Percentiles rank a stretch among this genome's conserved stretches.
Conservation (phyloP, 768 basidiomycete species). For the Tylopilus intermedius region DNA sequence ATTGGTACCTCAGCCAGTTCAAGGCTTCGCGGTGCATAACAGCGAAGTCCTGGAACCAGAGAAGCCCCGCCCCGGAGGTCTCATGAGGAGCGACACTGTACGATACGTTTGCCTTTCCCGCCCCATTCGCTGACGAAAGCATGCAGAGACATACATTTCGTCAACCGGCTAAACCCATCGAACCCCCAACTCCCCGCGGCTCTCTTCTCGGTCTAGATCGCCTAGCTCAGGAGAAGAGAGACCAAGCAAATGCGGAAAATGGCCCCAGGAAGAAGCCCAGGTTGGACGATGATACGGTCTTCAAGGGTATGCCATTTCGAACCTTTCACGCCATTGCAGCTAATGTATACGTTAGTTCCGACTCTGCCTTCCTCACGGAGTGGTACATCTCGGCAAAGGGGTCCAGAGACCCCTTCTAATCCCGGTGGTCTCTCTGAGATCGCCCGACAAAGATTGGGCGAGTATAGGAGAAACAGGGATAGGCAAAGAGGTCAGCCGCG, state of each 20-base stretch:
- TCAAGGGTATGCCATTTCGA: conserved; percentile 65
- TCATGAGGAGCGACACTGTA: no score
- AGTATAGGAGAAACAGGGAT: conserved; percentile 60
- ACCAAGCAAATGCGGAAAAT: conserved; percentile 42
- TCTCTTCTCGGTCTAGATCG: conserved; percentile 86
- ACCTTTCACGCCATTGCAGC: no score
- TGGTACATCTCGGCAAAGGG: conserved; percentile 64
- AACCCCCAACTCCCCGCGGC: conserved; percentile 71
- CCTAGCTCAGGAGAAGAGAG: conserved; percentile 84
- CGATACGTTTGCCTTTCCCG: no score
- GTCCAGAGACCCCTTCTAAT: conserved; percentile 93
- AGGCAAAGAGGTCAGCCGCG: conserved; percentile 38
- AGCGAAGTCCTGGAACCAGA: no score
- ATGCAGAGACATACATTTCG: conserved; percentile 75
- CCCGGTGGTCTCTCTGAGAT: conserved; percentile 81
- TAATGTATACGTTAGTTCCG: conserved; percentile 56
- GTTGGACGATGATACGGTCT: conserved; percentile 60
- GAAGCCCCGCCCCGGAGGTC: no score
- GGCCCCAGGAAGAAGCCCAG: conserved; percentile 61
- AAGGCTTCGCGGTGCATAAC: no score
- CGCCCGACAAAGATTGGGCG: conserved; percentile 69
- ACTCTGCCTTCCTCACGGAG: conserved; percentile 56
- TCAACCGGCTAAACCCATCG: conserved; percentile 64
- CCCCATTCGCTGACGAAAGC: neutral
- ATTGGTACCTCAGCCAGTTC: no score